Percentiles rank a stretch among this genome's conserved stretches.
These are phyloP conservation scores for Cruciata laevipes DNA, from an alignment of 257 asterid species.

Conservation along the genomic window DNA sequence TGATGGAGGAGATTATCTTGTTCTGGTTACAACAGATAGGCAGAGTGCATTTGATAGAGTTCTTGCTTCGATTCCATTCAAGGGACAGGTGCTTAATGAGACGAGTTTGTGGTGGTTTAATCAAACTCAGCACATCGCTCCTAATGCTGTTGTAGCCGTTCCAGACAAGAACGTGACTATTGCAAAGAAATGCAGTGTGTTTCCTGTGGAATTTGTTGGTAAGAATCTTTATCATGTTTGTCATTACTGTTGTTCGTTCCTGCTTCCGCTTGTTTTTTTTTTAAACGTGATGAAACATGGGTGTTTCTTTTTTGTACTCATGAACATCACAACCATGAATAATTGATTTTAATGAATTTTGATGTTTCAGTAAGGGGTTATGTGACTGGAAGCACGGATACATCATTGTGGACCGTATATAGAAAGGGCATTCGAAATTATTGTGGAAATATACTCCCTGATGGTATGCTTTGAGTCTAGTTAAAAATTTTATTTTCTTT, in stretches of 20 bases:
- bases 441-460: conserved; percentile 87
- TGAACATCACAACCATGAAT: no score
- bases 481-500: not conserved
- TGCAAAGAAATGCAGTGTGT: conserved; percentile 90
- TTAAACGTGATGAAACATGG: not conserved
- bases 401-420: conserved; percentile 96
- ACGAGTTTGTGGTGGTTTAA: conserved; percentile 94
- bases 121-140: conserved; percentile 71
- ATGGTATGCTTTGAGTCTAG: conserved; percentile 38
- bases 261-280: no score
- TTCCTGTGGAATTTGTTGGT: conserved; percentile 98
- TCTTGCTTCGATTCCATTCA: conserved; percentile 93
- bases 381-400: conserved; percentile 95
- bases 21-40: conserved; percentile 85
- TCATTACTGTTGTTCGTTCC: not conserved
- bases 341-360: conserved; percentile 4
- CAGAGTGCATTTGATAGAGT: conserved; percentile 94
- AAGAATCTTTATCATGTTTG: conserved; percentile 20
- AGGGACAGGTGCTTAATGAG: conserved; percentile 97
- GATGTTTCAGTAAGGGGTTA: conserved; percentile 70
- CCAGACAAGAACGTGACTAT: conserved; percentile 90
- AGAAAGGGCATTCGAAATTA: conserved; percentile 67
- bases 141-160: conserved; percentile 70
- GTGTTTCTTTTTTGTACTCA: not conserved
- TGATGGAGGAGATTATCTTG: conserved; percentile 76